phyloP scores from a whole-genome alignment of 2,329 filamentous ascomycete species.

The Aspergillus ibericus region DNA sequence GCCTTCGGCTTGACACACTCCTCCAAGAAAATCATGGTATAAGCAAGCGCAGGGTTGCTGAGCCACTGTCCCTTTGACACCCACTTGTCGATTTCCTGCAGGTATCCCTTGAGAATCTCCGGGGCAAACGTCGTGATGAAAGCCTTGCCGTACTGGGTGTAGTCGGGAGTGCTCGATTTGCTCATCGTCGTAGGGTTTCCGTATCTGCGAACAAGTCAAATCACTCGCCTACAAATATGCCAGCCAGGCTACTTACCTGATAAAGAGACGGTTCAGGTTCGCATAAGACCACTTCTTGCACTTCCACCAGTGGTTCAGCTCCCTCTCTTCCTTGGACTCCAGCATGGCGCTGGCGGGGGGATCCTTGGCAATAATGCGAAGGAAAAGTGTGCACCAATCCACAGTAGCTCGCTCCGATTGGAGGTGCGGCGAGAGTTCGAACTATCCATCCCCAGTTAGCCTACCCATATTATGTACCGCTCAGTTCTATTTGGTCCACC shows the following conservation, averaged over 20 bases:
- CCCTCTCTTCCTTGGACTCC: conserved; percentile 80
- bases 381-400: conserved; percentile 93
- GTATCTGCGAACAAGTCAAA: conserved; percentile 59
- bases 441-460: conserved; percentile 54
- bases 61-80: conserved; percentile 92
- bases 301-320: conserved; percentile 98
- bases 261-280: conserved; percentile 92
- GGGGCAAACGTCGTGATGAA: conserved; percentile 92
- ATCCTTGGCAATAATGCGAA: conserved; percentile 83
- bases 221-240: not conserved
- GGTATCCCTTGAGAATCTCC: conserved; percentile 92
- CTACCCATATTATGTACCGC: not conserved
- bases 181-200: conserved; percentile 79
- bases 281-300: conserved; percentile 99
- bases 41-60: conserved; percentile 88
- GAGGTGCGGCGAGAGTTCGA: conserved; percentile 78
- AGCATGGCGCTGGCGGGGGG: conserved; percentile 75
- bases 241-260: conserved; percentile 60
- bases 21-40: conserved; percentile 91
- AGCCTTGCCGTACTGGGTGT: conserved; percentile 79
- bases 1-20: conserved; percentile 96
- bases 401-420: conserved; percentile 81
- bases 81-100: conserved; percentile 96
- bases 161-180: conserved; percentile 72
- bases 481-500: conserved; percentile 34